Evolutionary conservation across 176 grass and related monocot genomes (phyloP).

Genomic region (Typha latifolia): DNA sequence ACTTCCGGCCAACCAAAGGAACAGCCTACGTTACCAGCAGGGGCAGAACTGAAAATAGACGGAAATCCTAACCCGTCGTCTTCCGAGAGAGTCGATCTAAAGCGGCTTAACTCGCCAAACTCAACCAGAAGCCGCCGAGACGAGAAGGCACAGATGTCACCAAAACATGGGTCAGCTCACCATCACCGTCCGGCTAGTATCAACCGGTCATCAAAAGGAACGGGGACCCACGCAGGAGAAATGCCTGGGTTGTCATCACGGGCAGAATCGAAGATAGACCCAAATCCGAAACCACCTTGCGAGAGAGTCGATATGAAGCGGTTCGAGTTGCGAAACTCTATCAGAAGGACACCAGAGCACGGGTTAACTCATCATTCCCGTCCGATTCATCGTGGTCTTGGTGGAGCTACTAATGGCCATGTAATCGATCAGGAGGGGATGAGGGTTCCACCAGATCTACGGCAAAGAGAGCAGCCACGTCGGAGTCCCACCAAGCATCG

Average conservation of each 20-base stretch:
- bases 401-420: neutral
- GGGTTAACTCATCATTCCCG: neutral
- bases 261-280: neutral
- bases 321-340: slow-evolving; percentile 7
- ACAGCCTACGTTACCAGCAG: too few species aligned
- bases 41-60: neutral
- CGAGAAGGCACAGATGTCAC: too few species aligned
- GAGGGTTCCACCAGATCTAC: neutral
- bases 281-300: neutral
- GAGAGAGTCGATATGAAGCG: slow-evolving; percentile 1
- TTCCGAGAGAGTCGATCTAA: too few species aligned
- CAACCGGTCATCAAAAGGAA: too few species aligned
- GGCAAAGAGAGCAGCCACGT: neutral
- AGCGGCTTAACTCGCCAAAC: slow-evolving; percentile 12
- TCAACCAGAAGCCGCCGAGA: neutral
- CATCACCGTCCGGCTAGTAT: too few species aligned
- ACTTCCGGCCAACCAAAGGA: neutral
- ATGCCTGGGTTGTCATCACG: too few species aligned
- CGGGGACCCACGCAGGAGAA: too few species aligned
- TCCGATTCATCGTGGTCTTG: neutral
- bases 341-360: slow-evolving; percentile 1
- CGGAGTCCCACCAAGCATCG: neutral
- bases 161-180: too few species aligned
- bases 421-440: neutral
- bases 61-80: neutral